These are phyloP conservation scores for Platanthera guangdongensis DNA, from an alignment of 106 monocot genomes.

Conservation along the genomic window DNA sequence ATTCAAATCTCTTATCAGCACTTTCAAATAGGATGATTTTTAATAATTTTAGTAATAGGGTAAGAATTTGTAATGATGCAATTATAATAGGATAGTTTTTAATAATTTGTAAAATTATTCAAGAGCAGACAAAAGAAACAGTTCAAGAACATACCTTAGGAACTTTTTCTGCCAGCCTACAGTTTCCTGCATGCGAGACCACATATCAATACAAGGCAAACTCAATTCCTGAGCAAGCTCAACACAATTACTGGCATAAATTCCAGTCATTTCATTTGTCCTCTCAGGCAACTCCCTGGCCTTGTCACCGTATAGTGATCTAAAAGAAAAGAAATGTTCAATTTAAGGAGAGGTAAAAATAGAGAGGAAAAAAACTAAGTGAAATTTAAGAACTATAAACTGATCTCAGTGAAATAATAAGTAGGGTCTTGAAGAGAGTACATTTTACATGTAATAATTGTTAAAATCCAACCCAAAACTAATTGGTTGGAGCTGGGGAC, in stretches of 20 bases:
- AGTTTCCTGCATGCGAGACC: conserved; percentile 78
- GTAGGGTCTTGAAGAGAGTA: not conserved
- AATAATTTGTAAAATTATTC: no score
- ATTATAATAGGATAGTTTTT: no score
- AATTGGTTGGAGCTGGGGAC: no score
- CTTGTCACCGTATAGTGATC: conserved; percentile 77
- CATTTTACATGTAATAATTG: not conserved
- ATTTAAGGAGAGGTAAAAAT: not conserved
- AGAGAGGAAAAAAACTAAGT: not conserved
- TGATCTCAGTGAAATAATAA: not conserved
- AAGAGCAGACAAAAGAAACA: not conserved
- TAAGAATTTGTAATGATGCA: no score
- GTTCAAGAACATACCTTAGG: conserved; percentile 42
- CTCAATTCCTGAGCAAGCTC: conserved; percentile 61
- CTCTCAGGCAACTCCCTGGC: conserved; percentile 71
- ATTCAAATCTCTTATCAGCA: no score
- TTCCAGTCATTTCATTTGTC: conserved; percentile 73
- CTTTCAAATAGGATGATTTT: no score
- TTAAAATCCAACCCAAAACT: no score
- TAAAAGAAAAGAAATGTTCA: conserved; percentile 11
- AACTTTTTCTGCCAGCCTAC: conserved; percentile 69
- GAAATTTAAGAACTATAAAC: not conserved
- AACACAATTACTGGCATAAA: conserved; percentile 66
- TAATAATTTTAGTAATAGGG: no score
- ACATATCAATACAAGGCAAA: conserved; percentile 64